phyloP scores from a whole-genome alignment of 73 alveolate species.

The Tetrahymena borealis region DNA sequence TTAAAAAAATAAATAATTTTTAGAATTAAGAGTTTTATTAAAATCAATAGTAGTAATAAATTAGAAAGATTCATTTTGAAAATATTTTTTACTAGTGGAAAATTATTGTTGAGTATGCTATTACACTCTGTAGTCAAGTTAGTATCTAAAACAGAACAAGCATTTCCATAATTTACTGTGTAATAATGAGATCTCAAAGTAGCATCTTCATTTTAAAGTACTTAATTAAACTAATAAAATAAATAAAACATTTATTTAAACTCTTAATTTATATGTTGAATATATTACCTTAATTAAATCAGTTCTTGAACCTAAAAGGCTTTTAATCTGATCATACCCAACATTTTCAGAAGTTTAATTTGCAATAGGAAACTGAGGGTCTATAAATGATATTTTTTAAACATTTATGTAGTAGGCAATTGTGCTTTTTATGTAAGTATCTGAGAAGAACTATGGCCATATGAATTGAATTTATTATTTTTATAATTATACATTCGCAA shows the following conservation, averaged over 20 bases:
- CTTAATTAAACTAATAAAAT: not conserved
- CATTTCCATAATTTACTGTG: not conserved
- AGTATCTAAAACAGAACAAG: not conserved
- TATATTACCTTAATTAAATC: not conserved
- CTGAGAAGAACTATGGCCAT: not conserved
- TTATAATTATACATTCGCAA: not conserved
- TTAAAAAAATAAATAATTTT: no score
- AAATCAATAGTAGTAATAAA: no score
- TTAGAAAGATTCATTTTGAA: no score
- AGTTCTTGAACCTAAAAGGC: not conserved
- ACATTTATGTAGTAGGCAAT: not conserved
- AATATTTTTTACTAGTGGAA: not conserved
- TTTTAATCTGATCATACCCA: not conserved
- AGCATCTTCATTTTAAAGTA: not conserved
- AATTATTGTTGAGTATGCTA: not conserved
- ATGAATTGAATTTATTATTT: not conserved
- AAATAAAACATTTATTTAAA: no score
- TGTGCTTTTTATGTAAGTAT: not conserved
- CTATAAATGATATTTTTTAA: not conserved
- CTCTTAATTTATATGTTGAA: not conserved
- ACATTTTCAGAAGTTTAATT: not conserved
- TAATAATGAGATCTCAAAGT: not conserved
- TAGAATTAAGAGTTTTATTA: no score
- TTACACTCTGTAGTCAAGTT: not conserved
- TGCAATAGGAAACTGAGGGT: not conserved